Conservation (phyloP, 306 rosid species). For the Medicago ruthenica region DNA sequence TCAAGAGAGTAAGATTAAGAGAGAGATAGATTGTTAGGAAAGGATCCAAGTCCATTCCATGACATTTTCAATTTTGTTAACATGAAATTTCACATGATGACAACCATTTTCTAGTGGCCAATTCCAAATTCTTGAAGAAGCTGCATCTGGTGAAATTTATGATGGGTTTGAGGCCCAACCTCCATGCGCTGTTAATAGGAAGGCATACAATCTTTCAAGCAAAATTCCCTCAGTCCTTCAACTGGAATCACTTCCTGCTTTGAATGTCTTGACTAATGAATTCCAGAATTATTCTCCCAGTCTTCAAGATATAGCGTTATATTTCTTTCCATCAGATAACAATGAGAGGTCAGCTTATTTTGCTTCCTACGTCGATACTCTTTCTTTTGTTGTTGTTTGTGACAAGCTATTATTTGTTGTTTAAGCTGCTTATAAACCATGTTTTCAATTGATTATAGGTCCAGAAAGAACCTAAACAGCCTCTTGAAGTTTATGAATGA, state of each 20-base stretch:
- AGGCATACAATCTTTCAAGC: conserved; percentile 52
- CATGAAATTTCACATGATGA: conserved; percentile 22
- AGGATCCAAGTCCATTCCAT: background rate
- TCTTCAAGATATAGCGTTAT: conserved; percentile 71
- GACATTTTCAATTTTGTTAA: conserved; percentile 27
- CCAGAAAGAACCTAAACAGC: conserved; percentile 37
- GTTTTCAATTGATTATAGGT: conserved; percentile 52
- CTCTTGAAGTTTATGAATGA: conserved; percentile 62
- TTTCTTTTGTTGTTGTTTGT: conserved; percentile 1
- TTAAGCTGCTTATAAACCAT: conserved; percentile 17
- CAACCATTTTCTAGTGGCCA: conserved; percentile 64
- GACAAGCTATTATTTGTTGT: conserved; percentile 2
- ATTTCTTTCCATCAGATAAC: conserved; percentile 61
- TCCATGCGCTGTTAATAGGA: conserved; percentile 55
- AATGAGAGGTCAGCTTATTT: conserved; percentile 59
- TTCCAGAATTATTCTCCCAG: conserved; percentile 55
- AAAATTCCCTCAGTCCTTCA: conserved; percentile 64
- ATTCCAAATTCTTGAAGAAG: conserved; percentile 49
- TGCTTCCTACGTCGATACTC: conserved; percentile 31
- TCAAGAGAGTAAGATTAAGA: too few species aligned
- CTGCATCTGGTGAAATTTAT: conserved; percentile 33
- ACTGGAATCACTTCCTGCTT: conserved; percentile 51
- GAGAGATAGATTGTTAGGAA: too few species aligned
- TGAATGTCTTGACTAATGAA: conserved; percentile 49
- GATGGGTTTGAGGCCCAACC: conserved; percentile 71